Conservation (phyloP, 139 green algal species). For the Nannochloris sp. region DNA sequence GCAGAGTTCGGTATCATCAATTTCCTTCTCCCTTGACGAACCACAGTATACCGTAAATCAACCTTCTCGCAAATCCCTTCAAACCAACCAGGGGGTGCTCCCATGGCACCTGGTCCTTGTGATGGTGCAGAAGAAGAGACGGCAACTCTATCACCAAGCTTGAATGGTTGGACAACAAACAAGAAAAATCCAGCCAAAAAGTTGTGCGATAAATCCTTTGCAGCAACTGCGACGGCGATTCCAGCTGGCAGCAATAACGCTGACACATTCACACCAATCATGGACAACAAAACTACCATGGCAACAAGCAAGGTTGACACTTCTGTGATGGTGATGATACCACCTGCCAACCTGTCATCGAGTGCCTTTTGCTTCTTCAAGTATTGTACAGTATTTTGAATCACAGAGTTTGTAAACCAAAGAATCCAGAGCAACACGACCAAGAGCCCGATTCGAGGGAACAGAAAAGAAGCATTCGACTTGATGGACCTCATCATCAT, state of each 20-base stretch:
- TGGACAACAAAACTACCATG: constrained; percentile 47
- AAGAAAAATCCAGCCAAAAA: constrained; percentile 61
- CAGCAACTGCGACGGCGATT: constrained; percentile 48
- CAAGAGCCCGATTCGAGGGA: constrained; percentile 56
- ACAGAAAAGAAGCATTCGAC: constrained; percentile 58
- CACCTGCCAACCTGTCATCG: constrained; percentile 40
- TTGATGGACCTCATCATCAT: constrained; percentile 66
- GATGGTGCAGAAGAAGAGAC: constrained; percentile 23
- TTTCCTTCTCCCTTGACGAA: constrained; percentile 38
- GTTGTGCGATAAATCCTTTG: constrained; percentile 57
- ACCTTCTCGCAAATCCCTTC: constrained; percentile 58
- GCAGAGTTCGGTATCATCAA: constrained; percentile 56
- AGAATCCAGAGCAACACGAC: constrained; percentile 64
- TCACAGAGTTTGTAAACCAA: constrained; percentile 66
- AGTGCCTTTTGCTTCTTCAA: constrained; percentile 53
- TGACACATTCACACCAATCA: constrained; percentile 57
- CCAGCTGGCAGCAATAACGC: constrained; percentile 57
- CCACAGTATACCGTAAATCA: constrained; percentile 54
- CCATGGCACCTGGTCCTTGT: not conserved
- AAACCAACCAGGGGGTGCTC: constrained; percentile 38
- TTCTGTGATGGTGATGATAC: constrained; percentile 52
- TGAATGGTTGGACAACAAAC: constrained; percentile 50
- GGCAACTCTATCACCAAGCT: constrained; percentile 49
- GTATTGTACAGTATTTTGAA: constrained; percentile 51
- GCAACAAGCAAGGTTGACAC: constrained; percentile 34